Percentiles rank a stretch among this genome's conserved stretches.
These are phyloP conservation scores for Digitaria exilis DNA, from an alignment of 202 grass and related monocot species.

Conservation along the genomic window DNA sequence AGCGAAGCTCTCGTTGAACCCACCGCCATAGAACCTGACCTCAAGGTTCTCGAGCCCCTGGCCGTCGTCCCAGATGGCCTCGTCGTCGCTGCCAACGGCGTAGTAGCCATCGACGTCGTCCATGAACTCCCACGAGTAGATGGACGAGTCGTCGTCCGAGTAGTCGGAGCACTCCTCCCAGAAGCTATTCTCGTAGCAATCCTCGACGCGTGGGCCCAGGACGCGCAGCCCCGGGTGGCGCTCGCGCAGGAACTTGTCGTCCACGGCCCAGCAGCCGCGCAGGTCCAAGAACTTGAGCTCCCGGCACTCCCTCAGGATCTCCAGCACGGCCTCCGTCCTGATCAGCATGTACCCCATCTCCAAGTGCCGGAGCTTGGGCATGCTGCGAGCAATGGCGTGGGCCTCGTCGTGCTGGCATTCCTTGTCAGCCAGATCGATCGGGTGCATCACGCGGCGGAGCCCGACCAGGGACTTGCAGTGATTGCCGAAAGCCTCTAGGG, in stretches of 20 bases:
- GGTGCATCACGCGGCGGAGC: slow-evolving; percentile 84
- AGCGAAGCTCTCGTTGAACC: slow-evolving; percentile 53
- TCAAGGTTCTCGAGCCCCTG: slow-evolving; percentile 73
- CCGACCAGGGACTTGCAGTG: slow-evolving; percentile 69
- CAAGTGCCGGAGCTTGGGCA: slow-evolving; percentile 78
- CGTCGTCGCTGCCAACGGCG: slow-evolving; percentile 68
- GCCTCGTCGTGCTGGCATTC: slow-evolving; percentile 89
- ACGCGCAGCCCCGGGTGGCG: slow-evolving; percentile 57
- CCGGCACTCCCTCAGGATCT: slow-evolving; percentile 68
- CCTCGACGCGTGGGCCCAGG: slow-evolving; percentile 74
- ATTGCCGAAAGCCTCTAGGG: slow-evolving; percentile 79
- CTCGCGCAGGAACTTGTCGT: slow-evolving; percentile 71
- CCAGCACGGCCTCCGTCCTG: slow-evolving; percentile 57
- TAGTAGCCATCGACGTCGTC: slow-evolving; percentile 62
- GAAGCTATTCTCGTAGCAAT: slow-evolving; percentile 75
- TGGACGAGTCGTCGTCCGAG: slow-evolving; percentile 56
- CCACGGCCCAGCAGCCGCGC: slow-evolving; percentile 92
- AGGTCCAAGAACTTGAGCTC: slow-evolving; percentile 84
- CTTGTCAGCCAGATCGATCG: slow-evolving; percentile 65
- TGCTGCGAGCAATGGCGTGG: slow-evolving; percentile 74
- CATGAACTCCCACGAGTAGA: slow-evolving; percentile 94
- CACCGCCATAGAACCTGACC: slow-evolving; percentile 89
- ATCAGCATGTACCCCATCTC: slow-evolving; percentile 84
- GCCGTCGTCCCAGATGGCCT: slow-evolving; percentile 78
- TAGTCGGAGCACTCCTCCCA: slow-evolving; percentile 90